These are phyloP conservation scores for Parastagonospora avenae DNA, from an alignment of 2,329 filamentous ascomycete species.

Conservation along the genomic window DNA sequence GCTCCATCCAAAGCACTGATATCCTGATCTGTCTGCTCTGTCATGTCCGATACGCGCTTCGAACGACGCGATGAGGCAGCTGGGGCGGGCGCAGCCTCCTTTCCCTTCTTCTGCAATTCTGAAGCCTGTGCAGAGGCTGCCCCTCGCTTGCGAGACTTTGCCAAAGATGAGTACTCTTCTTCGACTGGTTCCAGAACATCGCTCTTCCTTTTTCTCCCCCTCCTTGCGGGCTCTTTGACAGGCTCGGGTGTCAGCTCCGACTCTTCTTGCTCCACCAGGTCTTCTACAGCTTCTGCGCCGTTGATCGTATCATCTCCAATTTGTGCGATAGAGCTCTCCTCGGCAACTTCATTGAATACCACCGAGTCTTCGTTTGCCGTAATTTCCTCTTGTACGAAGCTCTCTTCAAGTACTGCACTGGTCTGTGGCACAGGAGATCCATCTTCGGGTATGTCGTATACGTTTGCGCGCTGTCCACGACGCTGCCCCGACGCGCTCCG, in stretches of 20 bases:
- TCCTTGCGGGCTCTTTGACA: conserved; percentile 29
- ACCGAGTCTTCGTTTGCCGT: conserved; percentile 30
- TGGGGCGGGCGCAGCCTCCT: conserved; percentile 21
- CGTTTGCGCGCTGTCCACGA: conserved; percentile 33
- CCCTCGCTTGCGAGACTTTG: conserved; percentile 27
- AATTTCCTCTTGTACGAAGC: conserved; percentile 39
- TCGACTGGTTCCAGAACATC: conserved; percentile 22
- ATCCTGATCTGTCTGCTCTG: conserved; percentile 37
- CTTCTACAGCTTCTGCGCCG: conserved; percentile 22
- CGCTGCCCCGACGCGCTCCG: conserved; percentile 42
- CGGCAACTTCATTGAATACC: conserved; percentile 21
- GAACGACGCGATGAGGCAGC: conserved; percentile 27
- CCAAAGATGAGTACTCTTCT: conserved; percentile 18
- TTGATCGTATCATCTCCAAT: conserved; percentile 36
- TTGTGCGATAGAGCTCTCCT: conserved; percentile 36
- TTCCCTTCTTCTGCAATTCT: conserved; percentile 23
- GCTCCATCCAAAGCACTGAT: conserved; percentile 32
- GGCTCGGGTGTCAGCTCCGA: conserved; percentile 34
- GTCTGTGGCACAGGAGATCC: conserved; percentile 34
- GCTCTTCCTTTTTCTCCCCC: conserved; percentile 38
- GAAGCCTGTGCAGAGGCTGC: conserved; percentile 10
- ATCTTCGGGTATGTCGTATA: conserved; percentile 41
- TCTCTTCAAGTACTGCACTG: conserved; percentile 39
- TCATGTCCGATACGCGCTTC: conserved; percentile 34
- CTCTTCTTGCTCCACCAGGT: conserved; percentile 30